A percentile compares a stretch with the other conserved stretches of the same genome.
phyloP scores from a whole-genome alignment of 2,329 filamentous ascomycete species.

The Lomentospora prolificans region DNA sequence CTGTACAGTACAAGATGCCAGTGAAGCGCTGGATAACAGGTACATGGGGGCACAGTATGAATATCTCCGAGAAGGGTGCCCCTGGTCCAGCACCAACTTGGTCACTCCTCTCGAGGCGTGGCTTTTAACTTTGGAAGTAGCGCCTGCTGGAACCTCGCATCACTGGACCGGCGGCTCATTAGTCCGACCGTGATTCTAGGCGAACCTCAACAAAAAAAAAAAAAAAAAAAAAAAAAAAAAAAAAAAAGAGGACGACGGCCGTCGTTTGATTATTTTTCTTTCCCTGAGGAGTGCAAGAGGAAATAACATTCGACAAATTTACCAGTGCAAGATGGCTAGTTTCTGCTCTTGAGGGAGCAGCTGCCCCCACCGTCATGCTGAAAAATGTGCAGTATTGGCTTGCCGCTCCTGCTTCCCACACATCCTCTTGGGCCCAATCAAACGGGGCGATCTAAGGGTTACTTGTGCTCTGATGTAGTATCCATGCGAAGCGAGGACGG shows the following conservation, averaged over 20 bases:
- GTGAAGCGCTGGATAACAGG: background rate
- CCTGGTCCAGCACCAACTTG: background rate
- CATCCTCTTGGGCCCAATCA: too few species aligned
- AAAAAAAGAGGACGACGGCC: too few species aligned
- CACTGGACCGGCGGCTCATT: background rate
- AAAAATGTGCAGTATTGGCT: too few species aligned
- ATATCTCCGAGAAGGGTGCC: background rate
- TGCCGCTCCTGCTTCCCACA: too few species aligned
- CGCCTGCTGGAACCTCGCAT: background rate
- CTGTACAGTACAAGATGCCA: background rate
- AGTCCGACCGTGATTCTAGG: background rate
- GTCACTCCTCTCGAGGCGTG: too few species aligned
- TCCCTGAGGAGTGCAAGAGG: too few species aligned
- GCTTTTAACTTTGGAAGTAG: background rate
- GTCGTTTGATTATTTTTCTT: too few species aligned
- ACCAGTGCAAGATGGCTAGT: background rate
- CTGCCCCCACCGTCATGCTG: background rate
- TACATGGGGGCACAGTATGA: background rate
- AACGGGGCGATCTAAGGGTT: too few species aligned
- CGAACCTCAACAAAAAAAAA: background rate
- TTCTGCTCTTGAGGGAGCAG: background rate
- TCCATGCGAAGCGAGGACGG: background rate
- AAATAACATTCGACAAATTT: background rate
- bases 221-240: background rate
- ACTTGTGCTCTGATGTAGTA: background rate